Base-by-base conservation (phyloP, 495 filamentous ascomycete species). In the Lophiotrema nucula region DNA sequence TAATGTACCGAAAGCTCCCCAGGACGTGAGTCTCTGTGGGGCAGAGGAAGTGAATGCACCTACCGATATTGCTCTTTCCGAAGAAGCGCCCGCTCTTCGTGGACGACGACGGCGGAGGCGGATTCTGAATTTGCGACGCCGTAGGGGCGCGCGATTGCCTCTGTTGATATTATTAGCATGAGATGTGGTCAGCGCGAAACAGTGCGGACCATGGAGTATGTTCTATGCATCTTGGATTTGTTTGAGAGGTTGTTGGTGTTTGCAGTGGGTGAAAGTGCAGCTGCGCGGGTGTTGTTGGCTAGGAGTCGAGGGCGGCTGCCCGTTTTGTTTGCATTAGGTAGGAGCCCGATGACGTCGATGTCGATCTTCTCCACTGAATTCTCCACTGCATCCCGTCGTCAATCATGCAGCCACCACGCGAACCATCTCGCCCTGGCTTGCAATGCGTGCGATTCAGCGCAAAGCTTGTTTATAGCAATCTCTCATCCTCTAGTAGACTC, bases 71-170 rank as follows among this genome's bases (percentile, higher is more conserved):
- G 64, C 82, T 80, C 67, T 80, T 86, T 48, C 93, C 92, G 68
- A 98, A 93, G 71, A 96, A 80, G 58, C 93, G 83, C 62, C 84
- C 85, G 3, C 86, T 82, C 79, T 98, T 98, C 56, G 93, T 98
- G 46, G 83, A 85, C 27, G 92, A 96, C 28, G 89, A 69, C 51
- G 95, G 95, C 47, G 93, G 93, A 19, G 91, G 93, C 21, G 93
- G 95, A 72, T 90, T 96, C 81, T 97, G 85, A 66, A 85, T 80
- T 70, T 92, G 88, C 70, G 88, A 88, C 64, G 88, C 88, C 38
- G 95, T 97, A 44, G 95, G 95, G 65, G 88, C 87, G 80, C 93
- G 85, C 77, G 89, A 84, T 77, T 92, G 86, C 83, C 93, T 90
- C 92, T 15, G 27, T 18, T 24, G 2, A 33, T 24, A 26, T 15